phyloP scores from a whole-genome alignment of 331 rosid genomes.

The Pyrus hybrid region DNA sequence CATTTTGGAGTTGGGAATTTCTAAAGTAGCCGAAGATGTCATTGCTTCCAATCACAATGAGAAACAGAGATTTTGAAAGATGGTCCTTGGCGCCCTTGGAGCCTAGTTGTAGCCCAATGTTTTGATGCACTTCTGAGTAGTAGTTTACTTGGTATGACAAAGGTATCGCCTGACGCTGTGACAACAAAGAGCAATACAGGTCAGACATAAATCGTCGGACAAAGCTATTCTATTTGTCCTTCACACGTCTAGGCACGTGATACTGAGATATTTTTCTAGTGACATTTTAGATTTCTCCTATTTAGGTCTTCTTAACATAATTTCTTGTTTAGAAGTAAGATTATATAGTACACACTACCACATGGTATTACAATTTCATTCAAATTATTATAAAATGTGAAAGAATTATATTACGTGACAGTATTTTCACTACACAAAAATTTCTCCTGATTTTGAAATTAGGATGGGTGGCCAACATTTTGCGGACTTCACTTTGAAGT shows the following conservation, averaged over 20 bases:
- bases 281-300: too few species aligned
- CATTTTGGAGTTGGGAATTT: slow-evolving; percentile 27
- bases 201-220: background rate
- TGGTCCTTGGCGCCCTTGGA: slow-evolving; percentile 22
- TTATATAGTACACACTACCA: too few species aligned
- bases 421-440: too few species aligned
- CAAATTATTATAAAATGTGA: too few species aligned
- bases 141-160: slow-evolving; percentile 49
- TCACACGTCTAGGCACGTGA: background rate
- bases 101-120: slow-evolving; percentile 31
- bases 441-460: background rate
- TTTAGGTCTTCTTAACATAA: too few species aligned
- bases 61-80: slow-evolving; percentile 59
- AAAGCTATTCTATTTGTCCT: background rate
- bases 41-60: slow-evolving; percentile 72
- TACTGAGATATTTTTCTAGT: too few species aligned
- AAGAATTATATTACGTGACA: too few species aligned
- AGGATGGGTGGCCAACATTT: too few species aligned
- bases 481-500: too few species aligned
- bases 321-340: too few species aligned
- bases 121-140: slow-evolving; percentile 27
- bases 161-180: slow-evolving; percentile 56
- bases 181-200: background rate
- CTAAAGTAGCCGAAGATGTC: slow-evolving; percentile 57
- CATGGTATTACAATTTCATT: too few species aligned